Conservation (phyloP, 768 basidiomycete genomes). For the Cyclocybe cylindracea region DNA sequence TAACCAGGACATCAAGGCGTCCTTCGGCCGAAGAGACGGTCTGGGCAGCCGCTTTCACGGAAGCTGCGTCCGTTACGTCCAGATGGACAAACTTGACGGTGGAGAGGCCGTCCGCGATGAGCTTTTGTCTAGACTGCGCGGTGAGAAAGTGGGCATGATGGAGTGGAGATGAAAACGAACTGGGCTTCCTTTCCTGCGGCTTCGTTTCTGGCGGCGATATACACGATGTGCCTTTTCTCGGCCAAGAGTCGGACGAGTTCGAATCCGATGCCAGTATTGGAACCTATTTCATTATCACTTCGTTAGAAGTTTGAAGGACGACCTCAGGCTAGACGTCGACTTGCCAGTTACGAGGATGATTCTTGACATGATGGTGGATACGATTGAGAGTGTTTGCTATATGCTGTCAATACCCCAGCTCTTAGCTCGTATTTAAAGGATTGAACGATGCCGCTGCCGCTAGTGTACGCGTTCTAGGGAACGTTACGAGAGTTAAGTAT, state of each 20-base stretch:
- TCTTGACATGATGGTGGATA: constrained; percentile 25
- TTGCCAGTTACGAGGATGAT: constrained; percentile 42
- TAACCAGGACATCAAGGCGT: constrained; percentile 44
- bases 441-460: too few species aligned
- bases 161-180: constrained; percentile 23
- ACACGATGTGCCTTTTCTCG: constrained; percentile 43
- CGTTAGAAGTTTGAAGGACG: not conserved
- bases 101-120: constrained; percentile 30
- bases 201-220: constrained; percentile 43
- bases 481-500: too few species aligned
- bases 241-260: constrained; percentile 45
- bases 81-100: constrained; percentile 37
- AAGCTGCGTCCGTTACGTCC: constrained; percentile 37
- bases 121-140: constrained; percentile 21
- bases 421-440: not conserved
- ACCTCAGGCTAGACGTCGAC: not conserved
- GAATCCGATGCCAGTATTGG: constrained; percentile 47
- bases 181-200: constrained; percentile 38
- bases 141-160: not conserved
- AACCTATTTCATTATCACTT: constrained; percentile 23
- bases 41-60: constrained; percentile 34
- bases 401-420: not conserved
- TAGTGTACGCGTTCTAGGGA: too few species aligned
- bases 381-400: not conserved
- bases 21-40: constrained; percentile 40